Conservation (phyloP, 768 basidiomycete species). For the Mycena galopus region DNA sequence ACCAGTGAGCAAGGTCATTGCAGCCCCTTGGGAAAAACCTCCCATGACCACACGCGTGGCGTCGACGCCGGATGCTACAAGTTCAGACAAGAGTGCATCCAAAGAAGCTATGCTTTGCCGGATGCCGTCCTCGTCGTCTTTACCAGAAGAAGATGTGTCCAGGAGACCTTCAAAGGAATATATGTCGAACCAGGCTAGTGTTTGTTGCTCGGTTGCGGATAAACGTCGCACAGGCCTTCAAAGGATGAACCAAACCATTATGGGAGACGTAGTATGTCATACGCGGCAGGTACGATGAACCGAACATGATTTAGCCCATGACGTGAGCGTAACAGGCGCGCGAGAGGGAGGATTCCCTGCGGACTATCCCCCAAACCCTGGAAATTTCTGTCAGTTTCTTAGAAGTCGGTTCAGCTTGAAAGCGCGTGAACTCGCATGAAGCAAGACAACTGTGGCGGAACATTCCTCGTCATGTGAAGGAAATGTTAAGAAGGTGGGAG, state of each 20-base stretch:
- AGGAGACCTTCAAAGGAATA: neutral
- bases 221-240: neutral
- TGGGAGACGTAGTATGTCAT: neutral
- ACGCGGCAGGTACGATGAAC: conserved; percentile 1
- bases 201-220: neutral
- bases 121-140: conserved; percentile 5
- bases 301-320: neutral
- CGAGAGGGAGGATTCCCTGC: conserved; percentile 4
- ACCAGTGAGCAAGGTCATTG: conserved; percentile 57
- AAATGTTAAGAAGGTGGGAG: neutral
- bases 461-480: neutral
- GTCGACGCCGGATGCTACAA: conserved; percentile 57
- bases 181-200: conserved; percentile 4
- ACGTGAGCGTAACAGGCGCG: neutral
- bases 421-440: neutral
- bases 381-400: neutral
- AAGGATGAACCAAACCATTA: neutral
- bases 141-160: neutral
- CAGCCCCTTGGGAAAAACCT: conserved; percentile 65
- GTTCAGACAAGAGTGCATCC: conserved; percentile 54
- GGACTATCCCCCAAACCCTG: conserved; percentile 10
- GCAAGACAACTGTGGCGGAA: neutral
- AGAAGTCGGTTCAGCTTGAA: neutral
- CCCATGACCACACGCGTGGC: conserved; percentile 60
- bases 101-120: conserved; percentile 47